Evolutionary conservation across 2,329 filamentous ascomycete genomes (phyloP).

Genomic region (Pseudopyricularia javanii): DNA sequence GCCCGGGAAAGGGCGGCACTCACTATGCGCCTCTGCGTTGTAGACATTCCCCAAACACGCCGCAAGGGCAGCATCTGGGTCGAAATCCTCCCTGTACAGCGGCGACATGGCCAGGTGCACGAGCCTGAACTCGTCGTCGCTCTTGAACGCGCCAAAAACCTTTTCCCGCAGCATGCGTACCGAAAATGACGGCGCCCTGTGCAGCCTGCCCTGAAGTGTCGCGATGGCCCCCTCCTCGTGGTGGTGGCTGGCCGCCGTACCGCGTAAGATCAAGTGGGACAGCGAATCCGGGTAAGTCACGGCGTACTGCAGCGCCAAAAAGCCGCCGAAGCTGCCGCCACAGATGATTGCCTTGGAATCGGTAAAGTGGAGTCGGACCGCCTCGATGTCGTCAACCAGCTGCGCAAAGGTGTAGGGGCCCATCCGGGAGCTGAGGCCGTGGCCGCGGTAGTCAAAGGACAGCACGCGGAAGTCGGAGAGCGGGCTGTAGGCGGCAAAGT

Average conservation of each 20-base stretch:
- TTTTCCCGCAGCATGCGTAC: conserved; percentile 22
- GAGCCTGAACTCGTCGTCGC: conserved; percentile 22
- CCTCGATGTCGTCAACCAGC: conserved; percentile 23
- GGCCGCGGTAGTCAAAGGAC: conserved; percentile 23
- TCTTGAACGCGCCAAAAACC: conserved; percentile 22
- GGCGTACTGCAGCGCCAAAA: conserved; percentile 24
- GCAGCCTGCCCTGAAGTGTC: conserved; percentile 16
- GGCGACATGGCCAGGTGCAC: conserved; percentile 23
- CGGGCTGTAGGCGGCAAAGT: conserved; percentile 18
- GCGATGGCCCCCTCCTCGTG: conserved; percentile 21
- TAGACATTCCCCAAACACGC: conserved; percentile 17
- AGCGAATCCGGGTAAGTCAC: conserved; percentile 20
- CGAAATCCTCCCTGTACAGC: conserved; percentile 21
- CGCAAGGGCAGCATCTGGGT: conserved; percentile 18
- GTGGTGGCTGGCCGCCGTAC: conserved; percentile 23
- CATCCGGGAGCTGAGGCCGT: conserved; percentile 20
- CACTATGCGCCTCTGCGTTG: conserved; percentile 22
- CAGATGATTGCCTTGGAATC: conserved; percentile 17
- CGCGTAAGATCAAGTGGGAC: conserved; percentile 20
- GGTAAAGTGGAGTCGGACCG: conserved; percentile 16
- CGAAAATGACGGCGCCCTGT: conserved; percentile 21
- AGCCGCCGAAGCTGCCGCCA: conserved; percentile 26
- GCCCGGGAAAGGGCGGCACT: conserved; percentile 2
- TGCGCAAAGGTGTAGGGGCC: conserved; percentile 22
- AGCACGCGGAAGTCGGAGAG: conserved; percentile 17